Conservation (phyloP, 1,139 yeast species). For the Pichia sp. region DNA sequence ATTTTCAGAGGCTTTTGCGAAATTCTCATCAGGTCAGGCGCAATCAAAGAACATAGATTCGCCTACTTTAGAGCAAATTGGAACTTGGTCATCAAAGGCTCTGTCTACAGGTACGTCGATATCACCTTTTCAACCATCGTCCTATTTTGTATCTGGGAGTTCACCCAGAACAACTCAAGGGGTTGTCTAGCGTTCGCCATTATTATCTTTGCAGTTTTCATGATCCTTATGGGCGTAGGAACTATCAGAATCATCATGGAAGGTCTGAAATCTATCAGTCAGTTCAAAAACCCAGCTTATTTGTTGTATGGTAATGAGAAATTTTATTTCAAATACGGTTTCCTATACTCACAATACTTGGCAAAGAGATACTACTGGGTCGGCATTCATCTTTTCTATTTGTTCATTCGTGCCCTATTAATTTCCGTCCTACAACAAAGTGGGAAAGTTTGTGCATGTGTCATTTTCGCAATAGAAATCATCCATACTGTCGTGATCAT, state of each 20-base stretch:
- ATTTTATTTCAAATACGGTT: slow-evolving; percentile 84
- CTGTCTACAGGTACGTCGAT: slow-evolving; percentile 73
- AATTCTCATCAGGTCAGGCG: slow-evolving; percentile 55
- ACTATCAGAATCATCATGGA: slow-evolving; percentile 62
- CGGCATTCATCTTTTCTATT: slow-evolving; percentile 57
- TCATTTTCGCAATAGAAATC: slow-evolving; percentile 72
- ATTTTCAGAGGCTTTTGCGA: slow-evolving; percentile 75
- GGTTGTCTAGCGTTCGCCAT: slow-evolving; percentile 75
- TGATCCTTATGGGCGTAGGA: slow-evolving; percentile 67
- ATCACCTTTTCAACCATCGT: slow-evolving; percentile 85
- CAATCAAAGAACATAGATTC: slow-evolving; percentile 63
- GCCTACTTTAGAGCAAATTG: slow-evolving; percentile 76
- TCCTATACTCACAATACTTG: slow-evolving; percentile 83
- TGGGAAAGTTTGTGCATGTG: slow-evolving; percentile 78
- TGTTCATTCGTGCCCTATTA: slow-evolving; percentile 70
- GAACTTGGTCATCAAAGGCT: slow-evolving; percentile 80
- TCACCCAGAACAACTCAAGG: slow-evolving; percentile 74
- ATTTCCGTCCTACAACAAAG: slow-evolving; percentile 80
- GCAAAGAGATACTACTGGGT: slow-evolving; percentile 88
- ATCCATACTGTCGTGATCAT: slow-evolving; percentile 60
- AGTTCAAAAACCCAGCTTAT: slow-evolving; percentile 90
- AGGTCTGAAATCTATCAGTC: slow-evolving; percentile 66
- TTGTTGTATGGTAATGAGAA: slow-evolving; percentile 79
- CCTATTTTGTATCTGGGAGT: slow-evolving; percentile 84
- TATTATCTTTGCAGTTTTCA: slow-evolving; percentile 51